These are phyloP conservation scores for Amauroascus verrucosus DNA, from an alignment of 2,329 filamentous ascomycete genomes.

Conservation along the genomic window DNA sequence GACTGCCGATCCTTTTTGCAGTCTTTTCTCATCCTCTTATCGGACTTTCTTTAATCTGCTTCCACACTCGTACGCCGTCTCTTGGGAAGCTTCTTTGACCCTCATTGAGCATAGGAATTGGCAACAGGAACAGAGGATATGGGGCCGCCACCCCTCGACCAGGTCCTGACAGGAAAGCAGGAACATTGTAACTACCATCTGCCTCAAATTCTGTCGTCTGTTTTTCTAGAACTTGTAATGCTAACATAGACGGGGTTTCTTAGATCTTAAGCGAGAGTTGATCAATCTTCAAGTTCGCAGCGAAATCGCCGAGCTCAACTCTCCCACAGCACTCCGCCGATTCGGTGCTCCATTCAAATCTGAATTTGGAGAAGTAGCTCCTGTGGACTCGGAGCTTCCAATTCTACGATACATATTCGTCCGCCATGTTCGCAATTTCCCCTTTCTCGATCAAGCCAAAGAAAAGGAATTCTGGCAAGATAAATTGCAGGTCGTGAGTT, in stretches of 20 bases:
- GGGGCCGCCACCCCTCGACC: not conserved
- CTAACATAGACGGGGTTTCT: not conserved
- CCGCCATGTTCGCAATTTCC: slow-evolving; percentile 94
- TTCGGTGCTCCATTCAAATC: slow-evolving; percentile 95
- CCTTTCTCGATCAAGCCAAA: slow-evolving; percentile 88
- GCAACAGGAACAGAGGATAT: not conserved
- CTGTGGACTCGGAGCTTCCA: slow-evolving; percentile 85
- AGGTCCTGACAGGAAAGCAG: slow-evolving; percentile 74
- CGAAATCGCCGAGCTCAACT: slow-evolving; percentile 89
- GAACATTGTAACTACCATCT: slow-evolving; percentile 66
- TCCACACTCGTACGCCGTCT: not conserved
- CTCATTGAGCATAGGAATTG: not conserved
- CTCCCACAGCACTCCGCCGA: slow-evolving; percentile 82
- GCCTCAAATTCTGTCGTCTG: not conserved
- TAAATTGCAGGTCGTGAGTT: slow-evolving; percentile 79
- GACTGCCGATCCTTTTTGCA: not conserved
- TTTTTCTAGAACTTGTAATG: slow-evolving; percentile 5
- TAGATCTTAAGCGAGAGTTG: slow-evolving; percentile 92
- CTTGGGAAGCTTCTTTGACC: not conserved
- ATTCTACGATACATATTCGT: slow-evolving; percentile 95
- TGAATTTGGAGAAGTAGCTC: slow-evolving; percentile 82
- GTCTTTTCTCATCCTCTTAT: not conserved
- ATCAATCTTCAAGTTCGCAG: slow-evolving; percentile 78
- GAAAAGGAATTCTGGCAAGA: slow-evolving; percentile 99
- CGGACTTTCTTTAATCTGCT: not conserved